Base-by-base conservation (phyloP, 331 rosid species). In the Malus hybrid region DNA sequence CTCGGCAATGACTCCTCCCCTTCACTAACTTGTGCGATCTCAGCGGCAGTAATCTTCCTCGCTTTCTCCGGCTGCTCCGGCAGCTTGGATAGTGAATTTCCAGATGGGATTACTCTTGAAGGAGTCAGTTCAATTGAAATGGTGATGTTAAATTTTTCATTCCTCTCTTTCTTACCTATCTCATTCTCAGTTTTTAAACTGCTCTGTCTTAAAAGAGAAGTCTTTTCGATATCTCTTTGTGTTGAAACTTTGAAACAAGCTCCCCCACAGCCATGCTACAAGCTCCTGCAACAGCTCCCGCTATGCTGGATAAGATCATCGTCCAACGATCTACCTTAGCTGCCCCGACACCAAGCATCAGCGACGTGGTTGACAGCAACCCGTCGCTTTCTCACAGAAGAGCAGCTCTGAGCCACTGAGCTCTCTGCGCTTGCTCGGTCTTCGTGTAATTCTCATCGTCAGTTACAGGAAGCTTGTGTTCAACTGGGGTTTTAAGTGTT, bases 211-310 rank as follows among this genome's bases (percentile, higher is more conserved):
- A 22, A 34, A 9, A 64, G 73, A 64, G 22, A n/a, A 22, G 20
- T 15, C 54, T 56, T 44, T 46, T 79, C 82, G 18, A 79, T 67
- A 8, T 79, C 82, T 65, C 74, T 44, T 67, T 67, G 82, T 13
- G 78, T 79, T 1, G 78, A 72, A 59, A 79, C 82, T 24, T 24
- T 5, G 78, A 79, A 29, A 72, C 69, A 22, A 55, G 66, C 56
- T 79, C 78, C 20, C 82, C 78, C 31, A 65, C 78, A 8, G 82
- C 78, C 78, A 79, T 72, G 78, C 77, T 79, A 20, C 73, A 73
- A 27, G 78, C 74, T 28, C 82, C 74, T 15, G 78, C 78, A 15
- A 79, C 10, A 46, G 78, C 78, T 12, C 77, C 74, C 3, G 78
- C 78, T 42, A 67, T n/a, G 34, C 82, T 70, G 0, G 69, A 65